These are phyloP conservation scores for Naganishia onofrii DNA, from an alignment of 768 basidiomycete genomes.

Conservation along the genomic window DNA sequence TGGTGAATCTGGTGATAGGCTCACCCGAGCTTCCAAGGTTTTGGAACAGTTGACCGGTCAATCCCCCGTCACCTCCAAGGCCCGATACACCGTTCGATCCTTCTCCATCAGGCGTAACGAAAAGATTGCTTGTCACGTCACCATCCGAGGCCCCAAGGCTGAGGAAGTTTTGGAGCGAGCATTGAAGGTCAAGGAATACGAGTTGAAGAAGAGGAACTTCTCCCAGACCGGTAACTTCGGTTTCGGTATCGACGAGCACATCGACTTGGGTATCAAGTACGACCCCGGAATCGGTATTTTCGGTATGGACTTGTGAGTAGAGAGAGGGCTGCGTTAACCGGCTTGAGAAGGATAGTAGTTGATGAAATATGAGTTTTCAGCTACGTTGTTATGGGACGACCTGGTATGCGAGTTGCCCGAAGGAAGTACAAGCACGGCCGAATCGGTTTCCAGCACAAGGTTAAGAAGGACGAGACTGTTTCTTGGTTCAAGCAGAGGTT, in stretches of 20 bases:
- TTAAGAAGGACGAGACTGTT: slow-evolving; percentile 92
- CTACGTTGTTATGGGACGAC: slow-evolving; percentile 82
- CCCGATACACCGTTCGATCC: slow-evolving; percentile 97
- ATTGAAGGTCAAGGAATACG: slow-evolving; percentile 99
- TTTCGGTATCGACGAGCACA: slow-evolving; percentile 94
- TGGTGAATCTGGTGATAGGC: slow-evolving; percentile 97
- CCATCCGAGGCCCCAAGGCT: slow-evolving; percentile 98
- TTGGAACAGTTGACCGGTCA: slow-evolving; percentile 99
- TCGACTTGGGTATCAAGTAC: slow-evolving; percentile 97
- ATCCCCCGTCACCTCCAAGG: slow-evolving; percentile 98
- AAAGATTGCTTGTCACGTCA: slow-evolving; percentile 98
- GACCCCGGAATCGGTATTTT: slow-evolving; percentile 99
- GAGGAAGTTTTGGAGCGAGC: slow-evolving; percentile 99
- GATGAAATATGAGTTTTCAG: neutral
- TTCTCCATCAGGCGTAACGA: slow-evolving; percentile 99
- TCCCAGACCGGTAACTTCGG: slow-evolving; percentile 99
- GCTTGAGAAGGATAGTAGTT: neutral
- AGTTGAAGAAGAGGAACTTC: slow-evolving; percentile 94
- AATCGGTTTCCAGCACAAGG: slow-evolving; percentile 81
- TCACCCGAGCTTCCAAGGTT: slow-evolving; percentile 98
- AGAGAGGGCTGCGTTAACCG: slow-evolving; percentile 54
- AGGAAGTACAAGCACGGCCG: slow-evolving; percentile 84
- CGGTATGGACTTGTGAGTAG: slow-evolving; percentile 90
- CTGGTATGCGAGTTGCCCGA: slow-evolving; percentile 84
- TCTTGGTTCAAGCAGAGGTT: slow-evolving; percentile 99